Conservation (phyloP, 257 asterid species). For the Gardenia jasminoides region DNA sequence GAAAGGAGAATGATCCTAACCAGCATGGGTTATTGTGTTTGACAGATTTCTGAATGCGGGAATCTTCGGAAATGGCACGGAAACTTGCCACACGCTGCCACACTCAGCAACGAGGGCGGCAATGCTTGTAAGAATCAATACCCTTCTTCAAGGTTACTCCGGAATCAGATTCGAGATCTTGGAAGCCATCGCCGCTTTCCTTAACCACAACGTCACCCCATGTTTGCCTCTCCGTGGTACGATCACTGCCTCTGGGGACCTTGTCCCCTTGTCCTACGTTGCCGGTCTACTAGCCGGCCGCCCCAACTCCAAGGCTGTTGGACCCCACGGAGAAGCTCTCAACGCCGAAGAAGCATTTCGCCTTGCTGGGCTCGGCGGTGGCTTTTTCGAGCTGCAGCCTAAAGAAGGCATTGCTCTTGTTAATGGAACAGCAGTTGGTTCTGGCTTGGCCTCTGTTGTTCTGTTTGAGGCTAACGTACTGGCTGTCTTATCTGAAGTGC, state of each 20-base stretch:
- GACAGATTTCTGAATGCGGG: slow-evolving; percentile 54
- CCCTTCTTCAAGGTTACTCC: slow-evolving; percentile 53
- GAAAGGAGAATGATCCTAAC: background rate
- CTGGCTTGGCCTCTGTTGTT: slow-evolving; percentile 54
- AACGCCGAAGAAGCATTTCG: slow-evolving; percentile 43
- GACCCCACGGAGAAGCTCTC: slow-evolving; percentile 42
- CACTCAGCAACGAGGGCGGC: slow-evolving; percentile 52
- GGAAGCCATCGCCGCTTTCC: slow-evolving; percentile 50
- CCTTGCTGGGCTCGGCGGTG: slow-evolving; percentile 31
- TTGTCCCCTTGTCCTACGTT: slow-evolving; percentile 49
- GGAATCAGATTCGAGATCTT: slow-evolving; percentile 51
- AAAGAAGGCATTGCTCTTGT: slow-evolving; percentile 55
- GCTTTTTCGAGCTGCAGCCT: slow-evolving; percentile 50
- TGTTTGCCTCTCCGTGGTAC: slow-evolving; percentile 58
- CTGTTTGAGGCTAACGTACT: slow-evolving; percentile 44
- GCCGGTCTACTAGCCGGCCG: slow-evolving; percentile 51
- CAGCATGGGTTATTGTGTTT: background rate
- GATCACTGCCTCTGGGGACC: slow-evolving; percentile 50
- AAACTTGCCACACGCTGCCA: slow-evolving; percentile 42
- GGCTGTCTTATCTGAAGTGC: slow-evolving; percentile 35
- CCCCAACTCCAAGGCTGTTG: slow-evolving; percentile 47
- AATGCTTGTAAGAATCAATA: slow-evolving; percentile 53
- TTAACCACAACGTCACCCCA: slow-evolving; percentile 48
- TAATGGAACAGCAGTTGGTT: slow-evolving; percentile 53
- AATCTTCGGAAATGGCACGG: slow-evolving; percentile 42